Evolutionary conservation across 805 yeast species (phyloP).

Genomic region (Suhomyces sp.): DNA sequence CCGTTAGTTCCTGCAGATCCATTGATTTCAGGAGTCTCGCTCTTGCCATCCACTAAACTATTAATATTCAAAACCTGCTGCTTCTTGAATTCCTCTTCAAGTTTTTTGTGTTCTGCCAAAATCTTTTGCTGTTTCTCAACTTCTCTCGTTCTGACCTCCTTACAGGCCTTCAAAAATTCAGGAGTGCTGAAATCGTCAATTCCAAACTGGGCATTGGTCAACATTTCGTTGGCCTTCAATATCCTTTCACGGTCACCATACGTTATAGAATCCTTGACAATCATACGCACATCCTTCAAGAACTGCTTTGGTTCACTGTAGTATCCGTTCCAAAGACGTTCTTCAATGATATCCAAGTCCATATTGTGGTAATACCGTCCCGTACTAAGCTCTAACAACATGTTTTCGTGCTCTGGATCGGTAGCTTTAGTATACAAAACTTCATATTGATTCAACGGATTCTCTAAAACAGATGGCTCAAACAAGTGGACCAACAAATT

Average conservation of each 20-base stretch:
- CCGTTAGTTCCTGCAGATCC: not conserved
- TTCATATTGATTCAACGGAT: slow-evolving; percentile 36
- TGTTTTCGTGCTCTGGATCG: slow-evolving; percentile 49
- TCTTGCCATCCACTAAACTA: not conserved
- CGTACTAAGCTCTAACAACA: slow-evolving; percentile 77
- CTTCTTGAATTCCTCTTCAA: slow-evolving; percentile 20
- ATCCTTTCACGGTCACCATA: slow-evolving; percentile 81
- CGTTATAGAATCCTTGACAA: slow-evolving; percentile 70
- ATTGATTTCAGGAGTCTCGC: not conserved
- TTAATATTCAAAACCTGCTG: slow-evolving; percentile 2
- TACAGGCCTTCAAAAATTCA: slow-evolving; percentile 73
- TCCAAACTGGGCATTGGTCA: slow-evolving; percentile 93
- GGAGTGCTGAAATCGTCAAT: slow-evolving; percentile 82
- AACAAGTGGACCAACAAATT: slow-evolving; percentile 68
- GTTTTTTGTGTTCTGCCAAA: slow-evolving; percentile 32
- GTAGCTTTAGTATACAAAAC: slow-evolving; percentile 45
- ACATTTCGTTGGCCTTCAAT: slow-evolving; percentile 86
- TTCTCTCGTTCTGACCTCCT: slow-evolving; percentile 67
- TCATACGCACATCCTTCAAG: slow-evolving; percentile 78
- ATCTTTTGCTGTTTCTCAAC: slow-evolving; percentile 47
- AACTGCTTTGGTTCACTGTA: slow-evolving; percentile 92
- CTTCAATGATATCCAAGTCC: slow-evolving; percentile 93
- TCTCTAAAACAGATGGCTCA: slow-evolving; percentile 50
- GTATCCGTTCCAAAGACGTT: slow-evolving; percentile 93
- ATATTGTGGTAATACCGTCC: slow-evolving; percentile 76